Conservation (phyloP, 2,329 filamentous ascomycete species). For the Blastomyces gilchristii region DNA sequence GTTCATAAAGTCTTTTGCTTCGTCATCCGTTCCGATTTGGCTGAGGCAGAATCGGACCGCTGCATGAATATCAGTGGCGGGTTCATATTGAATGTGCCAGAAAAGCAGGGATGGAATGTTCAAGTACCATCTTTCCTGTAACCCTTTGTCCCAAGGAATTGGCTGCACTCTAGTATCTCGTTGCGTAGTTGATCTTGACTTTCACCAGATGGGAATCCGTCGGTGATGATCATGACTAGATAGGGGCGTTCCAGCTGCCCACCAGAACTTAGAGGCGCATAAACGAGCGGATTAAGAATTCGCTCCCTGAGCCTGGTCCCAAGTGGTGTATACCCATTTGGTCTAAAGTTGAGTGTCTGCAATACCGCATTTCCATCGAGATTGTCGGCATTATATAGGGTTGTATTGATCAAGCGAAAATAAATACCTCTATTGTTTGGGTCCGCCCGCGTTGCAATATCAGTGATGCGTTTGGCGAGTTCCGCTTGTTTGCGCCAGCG, state of each 20-base stretch:
- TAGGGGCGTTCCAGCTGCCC: background rate
- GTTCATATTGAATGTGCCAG: too few species aligned
- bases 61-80: background rate
- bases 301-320: background rate
- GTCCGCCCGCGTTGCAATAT: background rate
- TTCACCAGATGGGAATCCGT: background rate
- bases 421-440: background rate
- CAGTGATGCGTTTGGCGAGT: background rate
- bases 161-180: background rate
- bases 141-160: background rate
- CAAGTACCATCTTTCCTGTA: background rate
- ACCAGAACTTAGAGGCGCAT: background rate
- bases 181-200: background rate
- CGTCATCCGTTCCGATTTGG: background rate
- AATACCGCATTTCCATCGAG: background rate
- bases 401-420: background rate
- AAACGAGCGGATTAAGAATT: background rate
- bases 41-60: slow-evolving; percentile 1
- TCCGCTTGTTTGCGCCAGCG: background rate
- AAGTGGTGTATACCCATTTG: background rate
- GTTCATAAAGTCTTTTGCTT: background rate
- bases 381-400: background rate
- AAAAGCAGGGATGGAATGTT: background rate
- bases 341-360: background rate
- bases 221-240: background rate